Evolutionary conservation across 345 rosid genomes (phyloP), one percentile per base, ranked within the genome.

Genomic region (Zanthoxylum bungeanum): DNA sequence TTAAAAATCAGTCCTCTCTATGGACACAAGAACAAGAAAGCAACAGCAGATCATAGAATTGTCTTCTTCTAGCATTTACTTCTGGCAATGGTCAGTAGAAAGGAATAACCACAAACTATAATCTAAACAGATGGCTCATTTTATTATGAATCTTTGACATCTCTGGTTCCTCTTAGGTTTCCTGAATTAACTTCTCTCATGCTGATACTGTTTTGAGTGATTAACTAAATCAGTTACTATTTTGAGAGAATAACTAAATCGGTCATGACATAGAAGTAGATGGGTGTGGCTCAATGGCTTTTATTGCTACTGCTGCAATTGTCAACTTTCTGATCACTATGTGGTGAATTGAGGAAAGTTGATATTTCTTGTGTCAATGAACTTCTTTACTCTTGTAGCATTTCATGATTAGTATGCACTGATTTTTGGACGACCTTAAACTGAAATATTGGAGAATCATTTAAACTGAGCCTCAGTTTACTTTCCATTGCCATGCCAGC

Each of bases 291-390:
- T 7, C 34, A 40, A 40, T 62, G 66, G 11, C 51, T 62, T 62
- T 65, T 65, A 19, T 60, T 33, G 14, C 25, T 7, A 21, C n/a
- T 60, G 24, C 21, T 65, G 69, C 69, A 47, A 61, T 65, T 64
- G 39, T 10, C 40, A 4, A 28, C 39, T 65, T 24, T 21, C 58
- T 34, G n/a, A 33, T 33, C 6, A 6, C 30, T 50, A 6, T 27
- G 19, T 31, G 9, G 44, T 66, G 24, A 7, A 44, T 64, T 14
- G 34, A 28, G 39, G 52, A 28, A 37, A 25, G 55, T 11, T 64
- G 51, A 9, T 50, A 49, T 17, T 44, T 19, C n/a, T 27, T 17
- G 39, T 28, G 14, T 60, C 51, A 14, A 5, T 40, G 66, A 36
- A 39, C 30, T 39, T 61, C 17, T 19, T 60, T 62, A 47, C 51